These are phyloP conservation scores for Tylopilus intermedius DNA, from an alignment of 768 basidiomycete species.

Conservation along the genomic window DNA sequence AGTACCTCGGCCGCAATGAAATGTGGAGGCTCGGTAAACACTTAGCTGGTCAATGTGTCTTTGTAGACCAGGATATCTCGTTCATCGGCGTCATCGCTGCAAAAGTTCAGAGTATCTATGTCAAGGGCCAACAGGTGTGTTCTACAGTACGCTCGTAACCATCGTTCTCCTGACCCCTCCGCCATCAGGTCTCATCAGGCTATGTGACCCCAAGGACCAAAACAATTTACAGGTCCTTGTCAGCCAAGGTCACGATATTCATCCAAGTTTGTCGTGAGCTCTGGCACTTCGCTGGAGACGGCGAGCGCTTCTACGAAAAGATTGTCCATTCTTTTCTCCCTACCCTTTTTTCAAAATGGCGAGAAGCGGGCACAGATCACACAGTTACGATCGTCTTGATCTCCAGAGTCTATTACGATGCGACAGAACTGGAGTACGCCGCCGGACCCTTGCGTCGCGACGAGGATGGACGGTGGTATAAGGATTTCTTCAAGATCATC, in stretches of 20 bases:
- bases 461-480: slow-evolving; percentile 78
- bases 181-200: slow-evolving; percentile 70
- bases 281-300: slow-evolving; percentile 96
- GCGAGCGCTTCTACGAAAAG: slow-evolving; percentile 94
- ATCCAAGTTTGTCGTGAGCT: slow-evolving; percentile 95
- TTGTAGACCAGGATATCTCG: slow-evolving; percentile 76
- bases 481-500: slow-evolving; percentile 95
- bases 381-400: slow-evolving; percentile 92
- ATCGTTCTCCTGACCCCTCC: not conserved
- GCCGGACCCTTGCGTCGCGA: slow-evolving; percentile 76
- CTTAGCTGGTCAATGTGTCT: slow-evolving; percentile 75
- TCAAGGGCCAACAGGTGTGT: slow-evolving; percentile 59
- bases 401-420: slow-evolving; percentile 86
- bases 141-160: not conserved
- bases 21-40: slow-evolving; percentile 93
- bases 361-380: slow-evolving; percentile 81
- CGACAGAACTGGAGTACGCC: slow-evolving; percentile 73
- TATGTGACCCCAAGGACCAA: slow-evolving; percentile 81
- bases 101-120: slow-evolving; percentile 75
- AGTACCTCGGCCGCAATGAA: slow-evolving; percentile 91
- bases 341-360: slow-evolving; percentile 80
- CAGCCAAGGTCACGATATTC: slow-evolving; percentile 88
- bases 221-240: slow-evolving; percentile 82
- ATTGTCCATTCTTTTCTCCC: slow-evolving; percentile 97
- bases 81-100: slow-evolving; percentile 82